A percentile compares a stretch with the other conserved stretches of the same genome.
phyloP scores from a whole-genome alignment of 345 rosid genomes.

The Arabidopsis thaliana region TAIR10.1 NC_003070.9:3263001-3263500 shows the following conservation, averaged over 20 bases:
- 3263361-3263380: constrained; percentile 59
- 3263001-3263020: constrained; percentile 18
- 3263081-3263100: constrained; percentile 98
- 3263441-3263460: no score
- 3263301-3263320: neutral
- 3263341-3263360: constrained; percentile 67
- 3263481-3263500: no score
- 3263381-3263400: constrained; percentile 88
- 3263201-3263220: neutral
- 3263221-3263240: constrained; percentile 1
- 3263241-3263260: neutral
- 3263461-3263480: no score
- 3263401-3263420: constrained; percentile 75
- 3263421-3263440: no score
- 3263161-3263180: constrained; percentile 39
- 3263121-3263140: constrained; percentile 55
- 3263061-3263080: constrained; percentile 90
- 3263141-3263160: constrained; percentile 69
- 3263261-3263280: neutral
- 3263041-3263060: constrained; percentile 83
- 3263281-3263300: neutral
- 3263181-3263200: neutral
- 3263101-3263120: constrained; percentile 78
- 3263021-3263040: constrained; percentile 60
- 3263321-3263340: neutral